Evolutionary conservation across 129 eudicot genomes (phyloP).

Genomic region (Smallanthus sonchifolius): DNA sequence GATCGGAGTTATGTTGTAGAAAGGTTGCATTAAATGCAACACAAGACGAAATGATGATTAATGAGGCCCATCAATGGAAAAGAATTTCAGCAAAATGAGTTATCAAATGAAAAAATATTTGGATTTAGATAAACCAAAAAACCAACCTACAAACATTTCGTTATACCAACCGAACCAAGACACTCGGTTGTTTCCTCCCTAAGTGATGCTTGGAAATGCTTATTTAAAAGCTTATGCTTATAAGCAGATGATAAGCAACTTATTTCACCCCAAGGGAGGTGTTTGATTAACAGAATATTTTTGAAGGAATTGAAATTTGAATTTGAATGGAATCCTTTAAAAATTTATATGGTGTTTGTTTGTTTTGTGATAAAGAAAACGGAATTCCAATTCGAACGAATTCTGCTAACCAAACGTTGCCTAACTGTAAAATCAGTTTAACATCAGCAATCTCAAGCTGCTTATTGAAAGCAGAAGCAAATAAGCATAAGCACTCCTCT

Average conservation of each 20-base stretch:
- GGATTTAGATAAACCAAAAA: background rate
- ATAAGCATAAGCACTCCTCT: background rate
- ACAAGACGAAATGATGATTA: background rate
- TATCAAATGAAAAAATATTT: background rate
- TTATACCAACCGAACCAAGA: constrained; percentile 1
- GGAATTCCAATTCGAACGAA: too few species aligned
- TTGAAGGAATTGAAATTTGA: too few species aligned
- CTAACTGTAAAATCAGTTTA: background rate
- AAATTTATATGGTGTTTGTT: too few species aligned
- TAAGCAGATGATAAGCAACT: background rate
- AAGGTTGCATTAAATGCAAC: background rate
- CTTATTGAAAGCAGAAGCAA: background rate
- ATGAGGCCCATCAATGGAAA: constrained; percentile 1
- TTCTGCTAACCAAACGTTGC: too few species aligned
- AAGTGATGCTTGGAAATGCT: background rate
- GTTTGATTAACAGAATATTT: too few species aligned
- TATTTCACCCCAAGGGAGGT: background rate
- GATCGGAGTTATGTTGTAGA: background rate
- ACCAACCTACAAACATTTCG: constrained; percentile 11
- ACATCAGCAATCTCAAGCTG: background rate
- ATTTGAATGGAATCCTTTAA: too few species aligned
- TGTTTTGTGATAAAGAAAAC: too few species aligned
- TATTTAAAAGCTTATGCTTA: background rate
- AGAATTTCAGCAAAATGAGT: background rate
- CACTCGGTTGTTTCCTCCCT: background rate